A percentile compares a stretch with the other conserved stretches of the same genome.
These are phyloP conservation scores for Seiridium unicorne DNA, from an alignment of 2,329 filamentous ascomycete genomes.

Conservation along the genomic window DNA sequence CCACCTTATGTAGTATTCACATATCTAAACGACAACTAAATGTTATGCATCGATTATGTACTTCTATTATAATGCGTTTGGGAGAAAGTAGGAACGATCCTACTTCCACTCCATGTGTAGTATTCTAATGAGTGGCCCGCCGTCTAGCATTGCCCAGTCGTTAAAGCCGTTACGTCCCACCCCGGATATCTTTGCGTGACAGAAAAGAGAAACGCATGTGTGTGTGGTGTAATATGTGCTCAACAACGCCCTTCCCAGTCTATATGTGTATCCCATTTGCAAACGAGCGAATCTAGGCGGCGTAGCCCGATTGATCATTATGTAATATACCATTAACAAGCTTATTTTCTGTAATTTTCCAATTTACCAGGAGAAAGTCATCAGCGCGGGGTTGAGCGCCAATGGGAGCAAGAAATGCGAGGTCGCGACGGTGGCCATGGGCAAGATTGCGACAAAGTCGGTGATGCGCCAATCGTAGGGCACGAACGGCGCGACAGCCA, in stretches of 20 bases:
- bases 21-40: too few species aligned
- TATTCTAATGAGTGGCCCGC: neutral
- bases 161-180: too few species aligned
- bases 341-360: neutral
- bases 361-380: slow-evolving; percentile 72
- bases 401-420: slow-evolving; percentile 72
- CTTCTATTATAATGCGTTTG: too few species aligned
- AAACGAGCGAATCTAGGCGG: neutral
- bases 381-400: slow-evolving; percentile 74
- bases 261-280: neutral
- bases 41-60: neutral
- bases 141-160: neutral
- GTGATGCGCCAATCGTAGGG: slow-evolving; percentile 65
- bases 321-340: neutral
- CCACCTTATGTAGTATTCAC: too few species aligned
- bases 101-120: too few species aligned
- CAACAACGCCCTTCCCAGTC: neutral
- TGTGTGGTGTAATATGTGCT: neutral
- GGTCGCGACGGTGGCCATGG: slow-evolving; percentile 68
- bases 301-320: neutral
- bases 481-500: slow-evolving; percentile 63
- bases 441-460: slow-evolving; percentile 73
- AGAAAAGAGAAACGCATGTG: too few species aligned
- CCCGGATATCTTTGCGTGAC: too few species aligned
- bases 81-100: too few species aligned